Evolutionary conservation across 2,329 filamentous ascomycete genomes (phyloP).

Genomic region (Botrytis pseudocinerea): DNA sequence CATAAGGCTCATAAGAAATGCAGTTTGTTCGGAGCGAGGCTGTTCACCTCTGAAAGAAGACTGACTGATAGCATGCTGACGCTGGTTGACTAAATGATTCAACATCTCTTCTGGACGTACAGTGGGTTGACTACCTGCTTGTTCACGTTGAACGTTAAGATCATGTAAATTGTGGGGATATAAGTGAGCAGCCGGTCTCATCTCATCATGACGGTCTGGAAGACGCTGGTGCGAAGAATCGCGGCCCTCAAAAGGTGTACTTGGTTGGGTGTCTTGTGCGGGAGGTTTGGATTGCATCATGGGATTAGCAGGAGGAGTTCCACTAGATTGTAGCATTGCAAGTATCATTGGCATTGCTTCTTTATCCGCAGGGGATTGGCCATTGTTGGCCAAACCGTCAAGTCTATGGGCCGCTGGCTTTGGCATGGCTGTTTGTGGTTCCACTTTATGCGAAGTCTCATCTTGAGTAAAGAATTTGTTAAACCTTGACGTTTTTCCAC

Average conservation of each 20-base stretch:
- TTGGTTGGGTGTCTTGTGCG: slow-evolving; percentile 48
- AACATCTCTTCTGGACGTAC: slow-evolving; percentile 59
- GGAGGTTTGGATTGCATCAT: slow-evolving; percentile 37
- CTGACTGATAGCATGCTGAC: slow-evolving; percentile 57
- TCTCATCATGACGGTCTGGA: slow-evolving; percentile 38
- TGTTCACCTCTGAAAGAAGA: slow-evolving; percentile 50
- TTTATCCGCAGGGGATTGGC: slow-evolving; percentile 61
- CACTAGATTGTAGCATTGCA: slow-evolving; percentile 68
- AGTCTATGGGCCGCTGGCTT: slow-evolving; percentile 36
- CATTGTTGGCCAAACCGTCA: slow-evolving; percentile 27
- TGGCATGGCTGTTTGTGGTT: slow-evolving; percentile 49
- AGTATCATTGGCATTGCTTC: slow-evolving; percentile 83
- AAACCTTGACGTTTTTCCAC: slow-evolving; percentile 75
- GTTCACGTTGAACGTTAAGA: slow-evolving; percentile 50
- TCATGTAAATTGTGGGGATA: slow-evolving; percentile 50
- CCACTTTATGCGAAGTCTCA: slow-evolving; percentile 49
- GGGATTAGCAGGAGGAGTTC: slow-evolving; percentile 47
- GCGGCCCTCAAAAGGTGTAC: slow-evolving; percentile 48
- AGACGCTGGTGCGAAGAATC: slow-evolving; percentile 47
- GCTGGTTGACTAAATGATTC: slow-evolving; percentile 60
- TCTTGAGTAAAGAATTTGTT: slow-evolving; percentile 76
- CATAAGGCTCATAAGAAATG: slow-evolving; percentile 86
- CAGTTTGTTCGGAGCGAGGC: slow-evolving; percentile 61
- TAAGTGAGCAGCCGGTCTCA: slow-evolving; percentile 35
- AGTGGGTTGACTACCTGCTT: slow-evolving; percentile 42